These are phyloP conservation scores for Termitomyces sp. DNA, from an alignment of 768 basidiomycete genomes.

Conservation along the genomic window DNA sequence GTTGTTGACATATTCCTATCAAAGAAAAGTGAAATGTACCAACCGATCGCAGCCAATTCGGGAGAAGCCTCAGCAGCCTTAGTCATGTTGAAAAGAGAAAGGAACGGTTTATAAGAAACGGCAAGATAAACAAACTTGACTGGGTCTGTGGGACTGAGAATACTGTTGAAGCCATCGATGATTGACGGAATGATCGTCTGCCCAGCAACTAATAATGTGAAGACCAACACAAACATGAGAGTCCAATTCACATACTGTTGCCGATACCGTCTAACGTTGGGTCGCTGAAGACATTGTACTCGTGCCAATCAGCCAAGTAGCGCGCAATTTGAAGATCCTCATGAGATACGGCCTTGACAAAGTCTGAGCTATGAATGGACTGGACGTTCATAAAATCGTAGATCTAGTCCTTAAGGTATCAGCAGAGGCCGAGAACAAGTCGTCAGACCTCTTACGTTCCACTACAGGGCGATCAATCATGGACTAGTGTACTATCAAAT, in stretches of 20 bases:
- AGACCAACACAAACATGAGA: background rate
- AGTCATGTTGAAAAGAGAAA: conserved; percentile 76
- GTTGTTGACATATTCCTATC: background rate
- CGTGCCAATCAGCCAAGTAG: conserved; percentile 66
- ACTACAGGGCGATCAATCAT: conserved; percentile 16
- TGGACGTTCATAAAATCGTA: conserved; percentile 74
- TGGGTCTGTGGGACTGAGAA: conserved; percentile 44
- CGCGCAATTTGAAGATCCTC: conserved; percentile 48
- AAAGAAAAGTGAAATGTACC: conserved; percentile 1
- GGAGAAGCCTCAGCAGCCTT: conserved; percentile 44
- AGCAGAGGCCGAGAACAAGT: background rate
- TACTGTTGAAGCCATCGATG: conserved; percentile 42
- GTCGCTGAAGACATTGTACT: conserved; percentile 61
- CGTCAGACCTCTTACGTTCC: conserved; percentile 25
- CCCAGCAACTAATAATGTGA: conserved; percentile 51
- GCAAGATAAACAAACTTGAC: conserved; percentile 54
- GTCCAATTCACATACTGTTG: conserved; percentile 39
- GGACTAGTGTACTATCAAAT: background rate
- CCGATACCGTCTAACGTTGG: conserved; percentile 50
- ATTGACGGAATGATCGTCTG: conserved; percentile 59
- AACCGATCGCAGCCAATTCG: conserved; percentile 55
- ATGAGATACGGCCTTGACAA: conserved; percentile 37
- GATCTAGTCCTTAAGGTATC: conserved; percentile 30
- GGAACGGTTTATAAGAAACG: conserved; percentile 72
- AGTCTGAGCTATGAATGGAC: conserved; percentile 57